Evolutionary conservation across 108 stramenopile genomes (phyloP).

Genomic region (Cyclotella atomus): DNA sequence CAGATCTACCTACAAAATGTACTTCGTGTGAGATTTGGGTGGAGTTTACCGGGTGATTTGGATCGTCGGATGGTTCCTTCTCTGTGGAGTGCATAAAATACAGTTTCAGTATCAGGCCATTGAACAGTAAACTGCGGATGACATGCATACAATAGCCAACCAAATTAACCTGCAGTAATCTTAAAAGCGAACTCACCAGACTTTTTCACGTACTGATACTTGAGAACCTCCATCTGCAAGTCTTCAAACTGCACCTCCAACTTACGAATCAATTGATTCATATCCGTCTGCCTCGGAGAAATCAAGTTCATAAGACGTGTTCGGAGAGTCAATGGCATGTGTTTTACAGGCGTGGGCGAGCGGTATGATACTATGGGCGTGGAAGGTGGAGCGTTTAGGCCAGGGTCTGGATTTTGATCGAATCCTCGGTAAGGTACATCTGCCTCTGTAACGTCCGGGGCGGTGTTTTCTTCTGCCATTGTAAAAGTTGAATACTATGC

Average conservation of each 20-base stretch:
- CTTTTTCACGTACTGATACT: slow-evolving; percentile 14
- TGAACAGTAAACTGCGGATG: neutral
- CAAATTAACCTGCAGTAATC: neutral
- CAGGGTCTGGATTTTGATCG: neutral
- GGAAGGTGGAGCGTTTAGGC: neutral
- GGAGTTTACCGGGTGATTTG: slow-evolving; percentile 38
- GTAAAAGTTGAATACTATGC: too few species aligned
- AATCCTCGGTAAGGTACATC: neutral
- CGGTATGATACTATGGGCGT: neutral
- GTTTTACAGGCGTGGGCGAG: neutral
- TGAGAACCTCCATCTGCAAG: slow-evolving; percentile 22
- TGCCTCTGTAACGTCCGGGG: too few species aligned
- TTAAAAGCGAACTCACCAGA: slow-evolving; percentile 5
- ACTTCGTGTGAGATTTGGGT: slow-evolving; percentile 25
- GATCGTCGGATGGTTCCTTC: slow-evolving; percentile 8
- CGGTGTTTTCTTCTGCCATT: too few species aligned
- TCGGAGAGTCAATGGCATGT: neutral
- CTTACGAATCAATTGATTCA: slow-evolving; percentile 31
- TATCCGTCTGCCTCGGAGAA: slow-evolving; percentile 32
- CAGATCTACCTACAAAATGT: slow-evolving; percentile 44
- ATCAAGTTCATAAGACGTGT: slow-evolving; percentile 26
- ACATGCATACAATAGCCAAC: neutral
- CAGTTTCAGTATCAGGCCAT: neutral
- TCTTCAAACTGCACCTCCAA: slow-evolving; percentile 40
- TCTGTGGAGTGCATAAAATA: neutral